These are phyloP conservation scores for Xylariaceae sp. DNA, from an alignment of 2,329 filamentous ascomycete genomes.

Conservation along the genomic window DNA sequence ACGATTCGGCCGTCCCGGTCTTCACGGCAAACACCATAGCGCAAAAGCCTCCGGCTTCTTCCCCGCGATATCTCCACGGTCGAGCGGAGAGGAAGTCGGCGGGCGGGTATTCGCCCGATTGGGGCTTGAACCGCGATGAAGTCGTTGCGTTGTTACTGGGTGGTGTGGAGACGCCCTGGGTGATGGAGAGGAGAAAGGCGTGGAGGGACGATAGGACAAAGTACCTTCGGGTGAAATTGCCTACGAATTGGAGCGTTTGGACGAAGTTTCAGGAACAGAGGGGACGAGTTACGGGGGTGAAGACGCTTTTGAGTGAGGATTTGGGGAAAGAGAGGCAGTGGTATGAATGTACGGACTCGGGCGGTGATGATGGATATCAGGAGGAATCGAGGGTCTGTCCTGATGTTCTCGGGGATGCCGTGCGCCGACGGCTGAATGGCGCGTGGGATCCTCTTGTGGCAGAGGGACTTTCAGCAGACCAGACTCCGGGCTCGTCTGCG, in stretches of 20 bases:
- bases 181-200: not conserved
- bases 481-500: too few species aligned
- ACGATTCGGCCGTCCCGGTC: conserved; percentile 6
- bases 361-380: not conserved
- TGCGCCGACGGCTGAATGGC: not conserved
- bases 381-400: not conserved
- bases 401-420: not conserved
- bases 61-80: too few species aligned
- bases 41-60: not conserved
- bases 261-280: conserved; percentile 1
- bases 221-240: conserved; percentile 8
- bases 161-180: conserved; percentile 2
- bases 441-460: not conserved
- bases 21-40: conserved; percentile 6
- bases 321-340: conserved; percentile 9
- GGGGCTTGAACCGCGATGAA: not conserved
- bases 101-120: not conserved
- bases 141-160: not conserved
- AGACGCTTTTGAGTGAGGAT: conserved; percentile 11
- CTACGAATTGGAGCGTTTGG: conserved; percentile 3
- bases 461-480: too few species aligned
- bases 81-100: not conserved
- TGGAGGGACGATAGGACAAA: not conserved
- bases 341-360: conserved; percentile 4
- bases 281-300: conserved; percentile 2